Base-by-base conservation (phyloP, 108 stramenopile genomes). In the Pseudonitzschia multiseries region DNA sequence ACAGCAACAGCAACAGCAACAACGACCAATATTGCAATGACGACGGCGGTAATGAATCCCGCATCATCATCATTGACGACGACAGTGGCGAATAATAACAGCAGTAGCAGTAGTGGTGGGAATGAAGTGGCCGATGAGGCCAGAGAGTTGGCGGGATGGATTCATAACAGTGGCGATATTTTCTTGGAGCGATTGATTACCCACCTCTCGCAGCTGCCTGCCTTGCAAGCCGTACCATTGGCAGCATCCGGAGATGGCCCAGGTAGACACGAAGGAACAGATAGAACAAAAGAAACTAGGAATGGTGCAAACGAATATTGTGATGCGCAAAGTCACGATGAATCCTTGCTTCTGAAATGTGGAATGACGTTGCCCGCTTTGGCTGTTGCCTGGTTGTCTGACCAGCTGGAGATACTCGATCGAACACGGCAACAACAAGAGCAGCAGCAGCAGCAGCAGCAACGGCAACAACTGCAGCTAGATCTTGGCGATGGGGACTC, bases 361-460 rank as follows among this genome's bases (percentile, higher is more conserved):
- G 91, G 91, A 20, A 66, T 93, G 33, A 87, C 89, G 8, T 67
- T 93, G 17, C 91, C 91, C 15, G 91, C 86, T 15, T 78, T 84
- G 20, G 89, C 89, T 21, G 68, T 93, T 59, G 91, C 86, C 29
- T 93, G 91, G 91, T 61, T 93, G 52, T 83, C 86, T 15, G 50
- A 48, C 40, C 83, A 88, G 74, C 52, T 88, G 8, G 70, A 70
- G 40, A 32, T 40, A 43, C 52, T 57, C 50, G 36, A 65, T n/a
- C 42, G n/a, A 24, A 31, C 0, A 9, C 32, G 40, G 29, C 61
- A 62, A 33, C 1, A 59, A 21, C 0, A 24, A 24, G 24, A 59
- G 26, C 0, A 59, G 20, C 50, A 51, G 17, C n/a, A 9, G 10
- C 10, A 51, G 3, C n/a, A 9, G 9, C 65, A 8, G 6, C 40